These are phyloP conservation scores for Neurospora sublineolata DNA, from an alignment of 495 filamentous ascomycete genomes.

Conservation along the genomic window DNA sequence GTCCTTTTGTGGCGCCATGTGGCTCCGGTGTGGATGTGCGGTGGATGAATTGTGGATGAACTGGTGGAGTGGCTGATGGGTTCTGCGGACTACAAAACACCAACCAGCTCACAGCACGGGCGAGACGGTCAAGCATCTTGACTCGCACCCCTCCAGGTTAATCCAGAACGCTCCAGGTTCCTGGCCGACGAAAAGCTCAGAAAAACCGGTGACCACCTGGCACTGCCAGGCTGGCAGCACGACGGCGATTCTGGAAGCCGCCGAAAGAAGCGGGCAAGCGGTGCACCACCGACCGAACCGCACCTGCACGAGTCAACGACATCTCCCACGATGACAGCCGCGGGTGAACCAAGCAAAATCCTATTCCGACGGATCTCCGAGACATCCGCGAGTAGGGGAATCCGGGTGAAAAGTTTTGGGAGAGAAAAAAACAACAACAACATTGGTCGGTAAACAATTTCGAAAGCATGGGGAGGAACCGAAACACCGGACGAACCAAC, in stretches of 20 bases:
- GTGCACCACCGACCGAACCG: background rate
- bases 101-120: background rate
- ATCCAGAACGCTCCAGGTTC: background rate
- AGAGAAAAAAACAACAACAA: background rate
- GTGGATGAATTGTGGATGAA: constrained; percentile 12
- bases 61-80: constrained; percentile 3
- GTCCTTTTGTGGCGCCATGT: background rate
- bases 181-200: background rate
- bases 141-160: background rate
- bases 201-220: background rate
- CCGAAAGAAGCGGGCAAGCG: background rate
- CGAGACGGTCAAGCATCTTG: background rate
- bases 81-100: background rate
- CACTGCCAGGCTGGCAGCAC: background rate
- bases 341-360: background rate
- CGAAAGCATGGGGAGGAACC: background rate
- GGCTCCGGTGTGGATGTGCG: constrained; percentile 6
- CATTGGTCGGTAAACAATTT: background rate
- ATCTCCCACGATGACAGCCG: background rate
- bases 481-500: background rate
- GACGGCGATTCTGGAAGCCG: background rate
- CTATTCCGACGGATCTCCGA: background rate
- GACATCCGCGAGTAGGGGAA: background rate
- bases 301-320: background rate
- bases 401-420: background rate